Base-by-base conservation (phyloP, 805 yeast genomes). In the Kluyveromyces aestuarii region DNA sequence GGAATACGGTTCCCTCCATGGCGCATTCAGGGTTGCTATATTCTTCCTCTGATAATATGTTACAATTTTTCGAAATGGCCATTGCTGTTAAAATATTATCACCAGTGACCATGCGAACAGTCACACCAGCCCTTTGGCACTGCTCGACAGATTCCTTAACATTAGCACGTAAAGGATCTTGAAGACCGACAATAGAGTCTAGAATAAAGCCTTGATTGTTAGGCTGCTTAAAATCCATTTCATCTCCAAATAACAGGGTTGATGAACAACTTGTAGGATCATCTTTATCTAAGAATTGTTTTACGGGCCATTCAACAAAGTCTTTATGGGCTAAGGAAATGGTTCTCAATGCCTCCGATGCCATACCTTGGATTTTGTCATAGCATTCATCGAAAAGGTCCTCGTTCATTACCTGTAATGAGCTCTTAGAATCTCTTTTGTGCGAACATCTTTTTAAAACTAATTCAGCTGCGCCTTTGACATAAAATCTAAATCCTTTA, bases 91-190 rank as follows among this genome's bases (percentile, higher is more conserved):
- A 69, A 49, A 91, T 65, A 62, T 91, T 91, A 66, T 93, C 99
- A 66, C 99, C 99, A 18, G 99, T 93, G 41, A 93, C 97, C 99
- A 93, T 93, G 56, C 96, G 77, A 17, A 93, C 98, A 21, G 84
- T 78, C 21, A 93, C 98, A 50, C 99, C 98, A 1, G 99, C 98
- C 35, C 72, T 72, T 56, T 80, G 82, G 70, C 99, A 93, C 61
- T 84, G 84, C 38, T 74, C 72, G 27, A 93, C 96, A 1, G 99
- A 96, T 40, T 83, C 81, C n/a, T 80, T 75, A 9, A 93, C 98
- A 53, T 96, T 97, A 6, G 76, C 77, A 58, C 97, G 82, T 50
- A 93, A 73, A 0, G 99, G 99, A 69, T 93, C 99, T 70, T 88
- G 91, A 59, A 93, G 87, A 54, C 98, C 99, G 39, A 90, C 89